phyloP scores from a whole-genome alignment of 1,139 yeast species.

The Debaryomyces psychrophilus region DNA sequence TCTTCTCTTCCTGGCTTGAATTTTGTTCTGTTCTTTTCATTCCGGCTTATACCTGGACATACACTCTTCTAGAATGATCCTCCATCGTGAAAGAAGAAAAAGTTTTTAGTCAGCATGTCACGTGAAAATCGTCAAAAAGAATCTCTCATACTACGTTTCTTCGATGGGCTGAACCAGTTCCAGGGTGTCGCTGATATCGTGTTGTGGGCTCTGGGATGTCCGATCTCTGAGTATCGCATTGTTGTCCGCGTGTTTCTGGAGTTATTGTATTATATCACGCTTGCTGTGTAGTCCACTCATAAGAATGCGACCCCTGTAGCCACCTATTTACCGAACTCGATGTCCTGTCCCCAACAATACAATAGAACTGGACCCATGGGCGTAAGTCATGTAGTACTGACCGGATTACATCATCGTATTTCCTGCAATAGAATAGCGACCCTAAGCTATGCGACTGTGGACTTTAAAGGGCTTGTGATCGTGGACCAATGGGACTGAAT shows the following conservation, averaged over 20 bases:
- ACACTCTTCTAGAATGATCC: conserved; percentile 7
- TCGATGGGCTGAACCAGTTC: not conserved
- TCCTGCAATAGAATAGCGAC: too few species aligned
- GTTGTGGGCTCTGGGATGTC: too few species aligned
- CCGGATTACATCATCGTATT: too few species aligned
- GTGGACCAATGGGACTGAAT: too few species aligned
- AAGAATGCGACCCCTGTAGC: conserved; percentile 1
- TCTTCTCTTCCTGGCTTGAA: conserved; percentile 23
- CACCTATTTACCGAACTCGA: conserved; percentile 1
- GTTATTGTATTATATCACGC: not conserved
- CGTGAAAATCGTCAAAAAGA: conserved; percentile 7
- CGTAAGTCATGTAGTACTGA: too few species aligned
- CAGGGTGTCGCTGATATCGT: not conserved
- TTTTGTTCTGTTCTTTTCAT: conserved; percentile 27
- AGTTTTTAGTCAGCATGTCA: conserved; percentile 1
- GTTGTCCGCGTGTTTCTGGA: not conserved
- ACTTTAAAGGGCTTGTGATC: too few species aligned
- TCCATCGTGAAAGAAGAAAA: conserved; percentile 5
- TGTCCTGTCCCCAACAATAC: too few species aligned
- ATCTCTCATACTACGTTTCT: not conserved
- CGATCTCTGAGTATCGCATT: not conserved
- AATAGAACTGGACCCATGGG: too few species aligned
- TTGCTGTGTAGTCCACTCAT: not conserved
- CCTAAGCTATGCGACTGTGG: too few species aligned
- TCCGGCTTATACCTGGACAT: not conserved